phyloP scores from a whole-genome alignment of 306 rosid genomes.

The Crataegus laevigata region DNA sequence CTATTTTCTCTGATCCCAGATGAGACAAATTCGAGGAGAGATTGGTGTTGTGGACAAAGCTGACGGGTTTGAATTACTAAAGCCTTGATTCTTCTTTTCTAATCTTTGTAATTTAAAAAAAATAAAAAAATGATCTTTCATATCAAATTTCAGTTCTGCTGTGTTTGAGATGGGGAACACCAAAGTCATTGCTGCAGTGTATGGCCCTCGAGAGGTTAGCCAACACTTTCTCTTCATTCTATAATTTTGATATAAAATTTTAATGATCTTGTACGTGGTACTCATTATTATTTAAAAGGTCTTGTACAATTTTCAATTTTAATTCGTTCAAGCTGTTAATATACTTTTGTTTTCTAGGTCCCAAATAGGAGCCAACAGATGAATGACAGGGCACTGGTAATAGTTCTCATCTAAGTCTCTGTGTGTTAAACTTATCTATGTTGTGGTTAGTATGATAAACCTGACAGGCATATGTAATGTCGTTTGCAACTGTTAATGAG shows the following conservation, averaged over 20 bases:
- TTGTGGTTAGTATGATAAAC: not conserved
- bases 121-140: not conserved
- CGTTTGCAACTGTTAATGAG: not conserved
- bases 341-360: slow-evolving; percentile 39
- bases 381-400: slow-evolving; percentile 67
- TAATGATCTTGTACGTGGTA: not conserved
- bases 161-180: slow-evolving; percentile 92
- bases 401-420: not conserved
- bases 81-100: not conserved
- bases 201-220: slow-evolving; percentile 88
- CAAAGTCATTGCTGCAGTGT: slow-evolving; percentile 85
- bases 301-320: not conserved
- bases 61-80: slow-evolving; percentile 43
- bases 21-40: slow-evolving; percentile 91
- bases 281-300: not conserved
- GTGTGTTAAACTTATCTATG: not conserved
- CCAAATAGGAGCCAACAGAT: slow-evolving; percentile 71
- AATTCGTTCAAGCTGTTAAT: not conserved
- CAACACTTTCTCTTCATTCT: not conserved
- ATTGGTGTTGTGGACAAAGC: slow-evolving; percentile 85
- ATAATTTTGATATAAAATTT: not conserved
- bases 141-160: slow-evolving; percentile 50
- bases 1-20: slow-evolving; percentile 25
- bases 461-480: not conserved
- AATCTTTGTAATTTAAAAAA: not conserved